These are phyloP conservation scores for Epichloe scottii DNA, from an alignment of 2,329 filamentous ascomycete species.

Conservation along the genomic window DNA sequence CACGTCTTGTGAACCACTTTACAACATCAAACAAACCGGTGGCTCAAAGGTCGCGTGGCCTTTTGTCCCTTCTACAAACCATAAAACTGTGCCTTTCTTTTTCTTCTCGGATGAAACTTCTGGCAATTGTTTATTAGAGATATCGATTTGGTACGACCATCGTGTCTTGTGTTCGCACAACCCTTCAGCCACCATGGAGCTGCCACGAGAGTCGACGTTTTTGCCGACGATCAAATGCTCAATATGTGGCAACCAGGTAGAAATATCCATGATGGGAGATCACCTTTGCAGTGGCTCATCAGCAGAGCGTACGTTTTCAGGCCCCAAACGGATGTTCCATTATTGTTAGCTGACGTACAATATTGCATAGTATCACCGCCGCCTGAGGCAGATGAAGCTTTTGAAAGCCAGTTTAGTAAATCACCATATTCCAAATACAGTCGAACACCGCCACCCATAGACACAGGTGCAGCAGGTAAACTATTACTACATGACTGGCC, in stretches of 20 bases:
- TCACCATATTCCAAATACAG: conserved; percentile 23
- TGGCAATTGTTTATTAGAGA: neutral
- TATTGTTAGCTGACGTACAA: neutral
- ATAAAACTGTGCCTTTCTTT: neutral
- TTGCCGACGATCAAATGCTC: conserved; percentile 84
- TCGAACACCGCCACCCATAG: conserved; percentile 33
- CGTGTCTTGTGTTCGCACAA: neutral
- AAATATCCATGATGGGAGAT: conserved; percentile 77
- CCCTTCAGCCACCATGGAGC: conserved; percentile 25
- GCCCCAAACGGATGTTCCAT: neutral
- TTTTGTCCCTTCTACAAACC: too few relatives aligned
- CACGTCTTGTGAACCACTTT: neutral
- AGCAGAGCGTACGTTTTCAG: conserved; percentile 30
- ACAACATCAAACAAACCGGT: neutral
- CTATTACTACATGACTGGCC: neutral
- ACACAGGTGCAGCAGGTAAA: conserved; percentile 42
- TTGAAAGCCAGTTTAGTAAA: conserved; percentile 13
- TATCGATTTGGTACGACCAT: neutral
- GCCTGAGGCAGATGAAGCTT: conserved; percentile 18
- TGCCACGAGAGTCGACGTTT: conserved; percentile 51
- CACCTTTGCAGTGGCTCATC: conserved; percentile 53
- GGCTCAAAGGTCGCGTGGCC: neutral
- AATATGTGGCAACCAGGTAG: conserved; percentile 61
- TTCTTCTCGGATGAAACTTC: neutral
- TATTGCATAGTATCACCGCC: conserved; percentile 24